Evolutionary conservation across 306 rosid genomes (phyloP).

Genomic region (Glycyrrhiza uralensis): DNA sequence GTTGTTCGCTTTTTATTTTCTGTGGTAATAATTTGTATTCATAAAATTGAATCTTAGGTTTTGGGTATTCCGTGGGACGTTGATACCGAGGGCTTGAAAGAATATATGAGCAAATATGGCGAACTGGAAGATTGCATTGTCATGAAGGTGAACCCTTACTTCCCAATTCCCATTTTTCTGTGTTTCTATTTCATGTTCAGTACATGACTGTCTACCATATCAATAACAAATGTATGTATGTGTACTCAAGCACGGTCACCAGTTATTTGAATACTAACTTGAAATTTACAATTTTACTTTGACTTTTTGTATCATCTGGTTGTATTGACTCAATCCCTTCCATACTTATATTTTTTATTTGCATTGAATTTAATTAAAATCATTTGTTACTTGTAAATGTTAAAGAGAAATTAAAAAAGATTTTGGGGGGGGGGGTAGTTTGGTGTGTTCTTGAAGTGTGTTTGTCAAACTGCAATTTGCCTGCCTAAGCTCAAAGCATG

Average conservation of each 20-base stretch:
- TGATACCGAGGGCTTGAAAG: constrained; percentile 80
- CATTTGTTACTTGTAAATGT: not conserved
- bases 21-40: not conserved
- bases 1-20: too few species aligned
- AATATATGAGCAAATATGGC: constrained; percentile 82
- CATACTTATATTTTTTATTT: too few species aligned
- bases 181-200: not conserved
- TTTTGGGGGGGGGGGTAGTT: not conserved
- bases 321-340: not conserved
- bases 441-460: not conserved
- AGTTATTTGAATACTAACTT: not conserved
- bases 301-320: not conserved
- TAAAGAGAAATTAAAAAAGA: not conserved
- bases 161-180: not conserved
- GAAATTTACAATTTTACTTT: not conserved
- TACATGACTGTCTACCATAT: not conserved
- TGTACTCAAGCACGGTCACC: not conserved
- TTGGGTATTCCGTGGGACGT: constrained; percentile 84
- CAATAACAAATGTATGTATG: not conserved
- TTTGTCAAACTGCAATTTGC: not conserved
- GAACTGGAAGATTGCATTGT: constrained; percentile 90
- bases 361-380: not conserved
- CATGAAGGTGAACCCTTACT: constrained; percentile 65
- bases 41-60: constrained; percentile 47
- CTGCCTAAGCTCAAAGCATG: not conserved